Evolutionary conservation across 768 basidiomycete species (phyloP).

Genomic region (Amanita rubescens): DNA sequence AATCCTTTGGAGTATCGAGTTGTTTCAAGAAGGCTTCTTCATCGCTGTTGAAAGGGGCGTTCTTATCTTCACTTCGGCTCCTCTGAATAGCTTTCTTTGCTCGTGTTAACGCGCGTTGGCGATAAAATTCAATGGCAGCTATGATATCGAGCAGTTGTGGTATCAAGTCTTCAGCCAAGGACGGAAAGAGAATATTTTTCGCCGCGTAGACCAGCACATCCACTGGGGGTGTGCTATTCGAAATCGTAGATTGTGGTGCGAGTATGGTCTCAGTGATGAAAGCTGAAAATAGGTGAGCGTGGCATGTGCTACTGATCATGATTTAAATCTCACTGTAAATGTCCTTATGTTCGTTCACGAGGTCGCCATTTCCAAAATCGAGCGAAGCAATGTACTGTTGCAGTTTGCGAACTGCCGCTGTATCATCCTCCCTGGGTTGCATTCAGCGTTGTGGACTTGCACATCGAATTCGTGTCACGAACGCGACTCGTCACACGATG

Average conservation of each 20-base stretch:
- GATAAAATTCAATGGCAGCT: constrained; percentile 9
- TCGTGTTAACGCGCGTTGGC: constrained; percentile 6
- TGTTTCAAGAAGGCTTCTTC: constrained; percentile 15
- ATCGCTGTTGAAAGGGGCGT: constrained; percentile 8
- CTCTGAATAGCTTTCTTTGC: constrained; percentile 7
- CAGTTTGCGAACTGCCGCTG: not conserved
- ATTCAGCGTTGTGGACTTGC: not conserved
- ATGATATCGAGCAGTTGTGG: constrained; percentile 11
- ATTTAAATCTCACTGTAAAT: constrained; percentile 3
- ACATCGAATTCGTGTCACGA: not conserved
- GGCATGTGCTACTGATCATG: not conserved
- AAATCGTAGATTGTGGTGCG: constrained; percentile 16
- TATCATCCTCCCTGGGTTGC: constrained; percentile 1
- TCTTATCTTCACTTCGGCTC: constrained; percentile 14
- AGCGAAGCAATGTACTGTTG: constrained; percentile 2
- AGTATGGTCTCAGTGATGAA: constrained; percentile 17
- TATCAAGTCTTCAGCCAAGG: constrained; percentile 5
- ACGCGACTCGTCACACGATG: constrained; percentile 11
- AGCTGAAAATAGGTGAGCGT: constrained; percentile 6
- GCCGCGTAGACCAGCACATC: constrained; percentile 3
- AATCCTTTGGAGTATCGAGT: constrained; percentile 10
- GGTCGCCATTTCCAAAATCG: not conserved
- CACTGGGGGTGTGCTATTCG: constrained; percentile 14
- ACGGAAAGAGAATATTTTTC: constrained; percentile 5
- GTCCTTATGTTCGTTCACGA: not conserved